These are phyloP conservation scores for Boletus reticulatus DNA, from an alignment of 768 basidiomycete genomes.

Conservation along the genomic window DNA sequence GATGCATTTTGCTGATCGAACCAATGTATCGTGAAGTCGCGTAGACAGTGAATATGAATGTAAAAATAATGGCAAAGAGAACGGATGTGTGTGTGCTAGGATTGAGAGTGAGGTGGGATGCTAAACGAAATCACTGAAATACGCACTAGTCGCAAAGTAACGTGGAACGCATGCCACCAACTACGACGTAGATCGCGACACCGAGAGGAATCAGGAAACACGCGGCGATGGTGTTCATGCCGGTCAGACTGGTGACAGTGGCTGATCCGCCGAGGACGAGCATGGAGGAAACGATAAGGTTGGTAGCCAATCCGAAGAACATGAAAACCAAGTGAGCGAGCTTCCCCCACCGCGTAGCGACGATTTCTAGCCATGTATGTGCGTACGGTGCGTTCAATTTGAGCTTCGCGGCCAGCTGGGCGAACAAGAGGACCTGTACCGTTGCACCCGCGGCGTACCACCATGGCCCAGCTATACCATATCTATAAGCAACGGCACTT, in stretches of 20 bases:
- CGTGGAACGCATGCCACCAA: slow-evolving; percentile 85
- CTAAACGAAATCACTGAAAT: neutral
- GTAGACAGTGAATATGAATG: slow-evolving; percentile 78
- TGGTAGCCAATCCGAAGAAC: slow-evolving; percentile 91
- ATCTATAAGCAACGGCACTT: slow-evolving; percentile 82
- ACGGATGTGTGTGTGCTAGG: slow-evolving; percentile 81
- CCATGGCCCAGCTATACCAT: slow-evolving; percentile 83
- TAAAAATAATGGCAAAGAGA: slow-evolving; percentile 82
- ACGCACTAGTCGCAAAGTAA: slow-evolving; percentile 82
- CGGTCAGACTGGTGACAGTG: slow-evolving; percentile 84
- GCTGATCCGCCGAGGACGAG: slow-evolving; percentile 79
- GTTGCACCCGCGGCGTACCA: slow-evolving; percentile 92
- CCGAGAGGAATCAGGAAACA: slow-evolving; percentile 90
- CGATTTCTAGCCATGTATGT: slow-evolving; percentile 87
- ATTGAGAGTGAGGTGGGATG: neutral
- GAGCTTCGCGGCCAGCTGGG: slow-evolving; percentile 85
- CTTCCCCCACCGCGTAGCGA: slow-evolving; percentile 76
- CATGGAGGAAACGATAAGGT: slow-evolving; percentile 90
- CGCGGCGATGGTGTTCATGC: slow-evolving; percentile 87
- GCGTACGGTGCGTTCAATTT: slow-evolving; percentile 89
- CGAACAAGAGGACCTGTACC: slow-evolving; percentile 88
- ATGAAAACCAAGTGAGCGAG: slow-evolving; percentile 81
- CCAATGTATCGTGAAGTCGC: slow-evolving; percentile 79
- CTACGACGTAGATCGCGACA: slow-evolving; percentile 85
- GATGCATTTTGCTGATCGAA: slow-evolving; percentile 73